Evolutionary conservation across 805 yeast species (phyloP), one percentile per base, ranked within the genome.

Genomic region (Hanseniaspora singularis): DNA sequence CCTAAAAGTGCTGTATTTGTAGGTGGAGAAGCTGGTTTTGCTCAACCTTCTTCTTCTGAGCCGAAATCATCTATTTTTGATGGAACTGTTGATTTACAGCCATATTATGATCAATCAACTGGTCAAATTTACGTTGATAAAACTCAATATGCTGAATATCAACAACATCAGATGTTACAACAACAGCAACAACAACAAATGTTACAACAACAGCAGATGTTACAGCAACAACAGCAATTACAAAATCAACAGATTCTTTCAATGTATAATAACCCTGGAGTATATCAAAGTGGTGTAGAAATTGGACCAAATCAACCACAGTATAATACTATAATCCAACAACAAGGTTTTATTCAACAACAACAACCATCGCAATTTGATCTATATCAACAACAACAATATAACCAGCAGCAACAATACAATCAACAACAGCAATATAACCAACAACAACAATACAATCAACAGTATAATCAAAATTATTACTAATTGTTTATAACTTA

Each of bases 101-200:
- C 80, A 56, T 81, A 77, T 57, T 69, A 79, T 18, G 88, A 81
- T 54, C 86, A 87, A 2, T 65, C 71, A 7, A 79, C 86, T 0
- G 88, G 89, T 11, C 71, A 75, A 40, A 62, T 79, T 3, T 81
- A 81, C 54, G 73, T 81, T 30, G 88, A 81, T 55, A 71, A 77
- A 15, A 23, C 27, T 8, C 26, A 36, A 9, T 19, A 12, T 33
- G 19, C n/a, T 20, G 53, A 36, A 30, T 53, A 33, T 49, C 54
- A 39, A 41, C 55, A 50, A 46, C 53, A 41, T 31, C 54, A 32
- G 33, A 52, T 40, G 23, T 56, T 37, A 34, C 59, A 33, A 33
- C 51, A 42, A 19, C 49, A 36, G 10, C 12, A 40, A 28, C 51
- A 49, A 20, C 53, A 33, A 30, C 51, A 39, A 16, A 52, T 32